Base-by-base conservation (phyloP, 2,329 filamentous ascomycete genomes). In the Teratosphaeriaceae sp. region DNA sequence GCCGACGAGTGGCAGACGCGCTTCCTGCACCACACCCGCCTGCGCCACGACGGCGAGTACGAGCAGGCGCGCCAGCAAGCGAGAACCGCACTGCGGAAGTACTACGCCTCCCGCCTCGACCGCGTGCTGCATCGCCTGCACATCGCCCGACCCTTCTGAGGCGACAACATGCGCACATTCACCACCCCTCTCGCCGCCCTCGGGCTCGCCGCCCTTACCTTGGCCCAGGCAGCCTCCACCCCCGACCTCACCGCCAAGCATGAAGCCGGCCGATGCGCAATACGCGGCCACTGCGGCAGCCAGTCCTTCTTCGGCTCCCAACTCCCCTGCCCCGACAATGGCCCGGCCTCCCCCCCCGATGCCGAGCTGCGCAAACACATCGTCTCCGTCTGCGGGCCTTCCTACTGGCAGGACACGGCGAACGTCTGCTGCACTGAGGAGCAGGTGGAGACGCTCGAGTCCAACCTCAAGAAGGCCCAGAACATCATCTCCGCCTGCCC, bases 281-380 rank as follows among this genome's bases (percentile, higher is more conserved):
- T 97, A 49, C 80, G 90, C 38, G 88, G 88, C 6, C 84, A 94
- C 50, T 98, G 92, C 62, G 92, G 92, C 37, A 89, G 88, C 65
- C 83, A 90, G 66, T 83, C 84, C 50, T 84, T 92, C 63, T 97
- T 97, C 58, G 87, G 88, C 43, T 84, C 87, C 45, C 80, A 94
- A 54, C 73, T 97, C 47, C 92, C 92, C 3, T 98, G 92, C 62
- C 81, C 89, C 12, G 90, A 98, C 67, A 98, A 98, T 62, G 88
- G 75, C 3, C 71, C 82, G 26, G 92, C 92, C 26, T 72, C 81
- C 50, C 76, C 84, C 24, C 90, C 90, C 1, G 79, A 84, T 18
- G 75, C 78, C 6, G 76, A 79, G 43, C 74, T 87, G 46, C 80
- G 88, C 48, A 73, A 84, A 56, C 82, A 90, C 68, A 73, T 98